Percentiles rank a stretch among this genome's conserved stretches.
Evolutionary conservation across 495 filamentous ascomycete species (phyloP).

Genomic region (Tuber microsphaerosporum): DNA sequence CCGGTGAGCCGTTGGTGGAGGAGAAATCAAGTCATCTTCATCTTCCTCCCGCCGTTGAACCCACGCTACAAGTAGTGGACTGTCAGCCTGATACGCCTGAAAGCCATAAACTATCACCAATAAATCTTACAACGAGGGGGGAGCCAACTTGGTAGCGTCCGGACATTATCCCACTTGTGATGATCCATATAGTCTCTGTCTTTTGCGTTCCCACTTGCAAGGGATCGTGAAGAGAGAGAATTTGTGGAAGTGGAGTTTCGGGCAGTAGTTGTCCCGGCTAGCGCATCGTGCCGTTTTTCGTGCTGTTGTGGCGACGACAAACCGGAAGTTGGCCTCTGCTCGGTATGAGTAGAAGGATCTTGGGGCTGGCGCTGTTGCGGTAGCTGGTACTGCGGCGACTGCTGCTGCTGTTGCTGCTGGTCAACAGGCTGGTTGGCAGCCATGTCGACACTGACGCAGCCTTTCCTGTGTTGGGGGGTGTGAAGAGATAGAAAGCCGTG

Average conservation of each 20-base stretch:
- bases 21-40: conserved; percentile 35
- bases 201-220: conserved; percentile 23
- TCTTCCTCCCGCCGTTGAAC: conserved; percentile 40
- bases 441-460: conserved; percentile 16
- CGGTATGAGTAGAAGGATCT: conserved; percentile 20
- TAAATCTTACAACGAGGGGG: conserved; percentile 36
- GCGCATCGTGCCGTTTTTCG: conserved; percentile 25
- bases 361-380: conserved; percentile 19
- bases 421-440: conserved; percentile 27
- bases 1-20: conserved; percentile 37
- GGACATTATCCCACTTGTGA: conserved; percentile 35
- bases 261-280: conserved; percentile 30
- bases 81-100: conserved; percentile 15
- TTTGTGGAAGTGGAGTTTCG: conserved; percentile 38
- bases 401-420: conserved; percentile 25
- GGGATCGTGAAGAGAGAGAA: conserved; percentile 38
- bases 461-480: neutral
- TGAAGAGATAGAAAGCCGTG: conserved; percentile 8
- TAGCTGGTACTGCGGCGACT: conserved; percentile 26
- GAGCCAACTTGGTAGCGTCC: conserved; percentile 42
- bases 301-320: conserved; percentile 30
- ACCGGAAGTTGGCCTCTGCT: conserved; percentile 25
- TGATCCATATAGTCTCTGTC: conserved; percentile 29
- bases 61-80: conserved; percentile 30
- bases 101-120: conserved; percentile 26